These are phyloP conservation scores for Termitomyces sp. DNA, from an alignment of 768 basidiomycete species.

Conservation along the genomic window DNA sequence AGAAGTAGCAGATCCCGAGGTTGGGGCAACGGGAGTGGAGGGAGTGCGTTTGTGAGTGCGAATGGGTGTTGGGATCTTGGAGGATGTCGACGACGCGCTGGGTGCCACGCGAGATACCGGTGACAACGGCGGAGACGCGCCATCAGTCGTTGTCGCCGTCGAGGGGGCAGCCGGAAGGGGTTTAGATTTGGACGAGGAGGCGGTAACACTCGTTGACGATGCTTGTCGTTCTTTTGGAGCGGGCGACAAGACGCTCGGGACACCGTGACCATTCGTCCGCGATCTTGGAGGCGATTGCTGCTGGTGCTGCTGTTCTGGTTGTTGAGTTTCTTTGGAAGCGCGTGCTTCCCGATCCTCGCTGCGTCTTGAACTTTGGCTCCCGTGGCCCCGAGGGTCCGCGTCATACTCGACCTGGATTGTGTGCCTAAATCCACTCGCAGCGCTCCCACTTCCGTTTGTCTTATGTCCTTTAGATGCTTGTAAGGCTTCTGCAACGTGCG, in stretches of 20 bases:
- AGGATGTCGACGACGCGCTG: background rate
- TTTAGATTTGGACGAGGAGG: conserved; percentile 24
- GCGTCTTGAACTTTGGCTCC: conserved; percentile 21
- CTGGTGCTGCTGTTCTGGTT: background rate
- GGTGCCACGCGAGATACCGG: background rate
- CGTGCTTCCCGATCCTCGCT: conserved; percentile 24
- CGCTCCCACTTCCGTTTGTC: conserved; percentile 37
- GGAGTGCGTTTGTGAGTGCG: conserved; percentile 7
- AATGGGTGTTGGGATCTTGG: conserved; percentile 4
- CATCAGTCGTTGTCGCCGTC: background rate
- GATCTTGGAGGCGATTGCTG: background rate
- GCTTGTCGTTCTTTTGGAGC: conserved; percentile 25
- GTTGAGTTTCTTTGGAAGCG: background rate
- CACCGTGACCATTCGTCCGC: background rate
- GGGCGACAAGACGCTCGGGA: conserved; percentile 5
- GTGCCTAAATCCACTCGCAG: conserved; percentile 54
- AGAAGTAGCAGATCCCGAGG: background rate
- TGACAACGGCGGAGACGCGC: background rate
- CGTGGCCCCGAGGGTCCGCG: conserved; percentile 32
- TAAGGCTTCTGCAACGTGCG: conserved; percentile 7
- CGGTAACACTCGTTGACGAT: conserved; percentile 15
- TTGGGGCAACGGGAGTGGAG: conserved; percentile 3
- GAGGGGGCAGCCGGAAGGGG: conserved; percentile 20
- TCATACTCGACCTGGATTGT: conserved; percentile 98
- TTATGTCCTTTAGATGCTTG: conserved; percentile 38